phyloP scores from a whole-genome alignment of 1,139 yeast species.

The Suhomyces choctaworum region DNA sequence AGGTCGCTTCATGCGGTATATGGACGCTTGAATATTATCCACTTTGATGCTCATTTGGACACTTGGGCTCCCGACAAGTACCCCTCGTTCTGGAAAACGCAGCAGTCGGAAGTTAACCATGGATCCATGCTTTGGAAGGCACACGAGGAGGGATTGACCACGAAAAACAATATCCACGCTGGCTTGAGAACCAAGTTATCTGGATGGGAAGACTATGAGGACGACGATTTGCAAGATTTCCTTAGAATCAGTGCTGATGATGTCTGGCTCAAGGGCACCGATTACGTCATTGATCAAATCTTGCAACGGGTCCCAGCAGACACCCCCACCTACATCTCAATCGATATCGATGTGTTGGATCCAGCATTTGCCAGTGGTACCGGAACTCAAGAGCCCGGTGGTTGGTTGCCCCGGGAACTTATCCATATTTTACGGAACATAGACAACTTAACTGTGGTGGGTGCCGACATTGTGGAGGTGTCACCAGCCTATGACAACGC shows the following conservation, averaged over 20 bases:
- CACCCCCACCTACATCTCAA: constrained; percentile 68
- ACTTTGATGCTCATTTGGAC: constrained; percentile 79
- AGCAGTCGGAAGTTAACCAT: constrained; percentile 65
- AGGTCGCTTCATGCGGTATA: constrained; percentile 59
- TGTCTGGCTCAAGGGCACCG: constrained; percentile 61
- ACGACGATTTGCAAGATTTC: constrained; percentile 66
- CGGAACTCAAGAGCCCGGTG: constrained; percentile 83
- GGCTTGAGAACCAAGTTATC: constrained; percentile 71
- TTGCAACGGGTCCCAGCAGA: constrained; percentile 52
- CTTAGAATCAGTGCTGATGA: constrained; percentile 68
- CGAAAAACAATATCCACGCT: constrained; percentile 62
- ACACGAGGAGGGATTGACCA: constrained; percentile 60
- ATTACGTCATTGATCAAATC: constrained; percentile 52
- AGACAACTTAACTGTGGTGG: constrained; percentile 62
- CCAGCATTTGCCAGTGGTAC: constrained; percentile 83
- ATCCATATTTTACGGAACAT: constrained; percentile 59
- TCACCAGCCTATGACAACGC: constrained; percentile 72
- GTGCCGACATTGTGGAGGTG: constrained; percentile 80
- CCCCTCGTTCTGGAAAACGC: constrained; percentile 71
- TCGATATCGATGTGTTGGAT: constrained; percentile 79
- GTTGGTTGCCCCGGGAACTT: constrained; percentile 76
- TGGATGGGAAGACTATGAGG: constrained; percentile 61
- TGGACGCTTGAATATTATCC: constrained; percentile 68
- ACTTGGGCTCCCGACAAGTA: constrained; percentile 72
- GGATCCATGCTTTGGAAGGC: constrained; percentile 87